Evolutionary conservation across 2,329 filamentous ascomycete species (phyloP), one percentile per base, ranked within the genome.

Genomic region (Scedosporium boydii): DNA sequence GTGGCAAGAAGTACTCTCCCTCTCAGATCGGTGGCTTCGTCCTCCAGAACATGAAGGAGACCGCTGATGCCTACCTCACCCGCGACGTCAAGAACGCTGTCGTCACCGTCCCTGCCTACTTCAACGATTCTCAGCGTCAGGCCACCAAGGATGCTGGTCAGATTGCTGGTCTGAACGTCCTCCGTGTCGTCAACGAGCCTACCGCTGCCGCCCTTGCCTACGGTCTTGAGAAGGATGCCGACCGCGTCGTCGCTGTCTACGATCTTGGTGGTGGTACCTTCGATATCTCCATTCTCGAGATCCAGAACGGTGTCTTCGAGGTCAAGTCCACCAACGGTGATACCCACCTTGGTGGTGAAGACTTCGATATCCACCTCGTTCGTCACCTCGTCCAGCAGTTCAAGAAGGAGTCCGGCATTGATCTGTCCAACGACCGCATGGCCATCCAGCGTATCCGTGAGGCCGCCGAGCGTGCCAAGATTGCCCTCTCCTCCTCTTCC

Each of bases 311-410:
- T 77, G 93, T 98, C 63, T 98, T 98, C 77, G 93, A 97, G 83
- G 93, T 98, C 78, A 97, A 97, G 86, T 96, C 93, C 18, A 98
- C 93, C 82, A 96, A 96, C 78, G 93, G 93, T 87, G 93, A 98
- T 77, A 98, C 93, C 68, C 93, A 98, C 78, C 86, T 98, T 70
- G 93, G 93, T 86, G 93, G 93, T 81, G 93, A 98, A 78, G 93
- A 98, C 78, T 98, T 97, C 73, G 93, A 98, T 75, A 97, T 96
- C 73, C 87, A 86, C 72, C 88, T 98, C 63, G 93, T 97, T 73
- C 92, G 92, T 74, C 89, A 96, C 84, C 84, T 98, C 64, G 91
- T 97, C 67, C 84, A 91, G 77, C 88, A 96, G 74, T 98, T 97
- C 86, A 97, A 97, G 90, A 93, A 91, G 80, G 91, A 96, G 69